Evolutionary conservation across 2,329 filamentous ascomycete genomes (phyloP).

Genomic region (Exutisphaerella laricina): DNA sequence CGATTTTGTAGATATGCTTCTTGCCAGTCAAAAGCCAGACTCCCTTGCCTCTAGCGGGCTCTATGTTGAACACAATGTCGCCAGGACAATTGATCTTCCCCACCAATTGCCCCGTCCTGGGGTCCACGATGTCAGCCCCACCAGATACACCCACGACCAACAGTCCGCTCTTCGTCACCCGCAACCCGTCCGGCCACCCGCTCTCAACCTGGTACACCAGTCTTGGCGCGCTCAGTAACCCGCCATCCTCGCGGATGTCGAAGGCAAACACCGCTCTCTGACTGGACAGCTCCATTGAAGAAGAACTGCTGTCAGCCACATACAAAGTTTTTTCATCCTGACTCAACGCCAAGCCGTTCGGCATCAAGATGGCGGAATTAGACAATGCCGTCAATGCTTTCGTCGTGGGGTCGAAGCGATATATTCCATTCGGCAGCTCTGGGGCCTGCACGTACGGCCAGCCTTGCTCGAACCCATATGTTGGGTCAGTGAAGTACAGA

Average conservation of each 20-base stretch:
- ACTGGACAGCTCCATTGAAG: conserved; percentile 8
- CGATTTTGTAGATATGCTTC: conserved; percentile 22
- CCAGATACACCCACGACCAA: conserved; percentile 17
- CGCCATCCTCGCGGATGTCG: conserved; percentile 11
- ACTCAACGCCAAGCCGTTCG: conserved; percentile 26
- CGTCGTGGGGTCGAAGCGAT: conserved; percentile 48
- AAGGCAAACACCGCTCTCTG: conserved; percentile 39
- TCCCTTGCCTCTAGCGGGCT: conserved; percentile 16
- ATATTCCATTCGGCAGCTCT: conserved; percentile 53
- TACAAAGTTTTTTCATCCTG: conserved; percentile 24
- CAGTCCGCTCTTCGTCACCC: conserved; percentile 15
- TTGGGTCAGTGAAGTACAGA: conserved; percentile 29
- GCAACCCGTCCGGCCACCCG: conserved; percentile 27
- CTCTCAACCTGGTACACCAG: conserved; percentile 35
- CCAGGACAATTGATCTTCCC: conserved; percentile 46
- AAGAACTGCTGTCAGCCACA: conserved; percentile 24
- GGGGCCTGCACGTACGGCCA: conserved; percentile 50
- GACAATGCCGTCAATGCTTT: conserved; percentile 50
- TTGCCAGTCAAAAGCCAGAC: conserved; percentile 21
- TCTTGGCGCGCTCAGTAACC: conserved; percentile 4
- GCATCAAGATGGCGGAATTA: conserved; percentile 37
- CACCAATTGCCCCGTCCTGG: conserved; percentile 37
- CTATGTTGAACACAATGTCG: conserved; percentile 24
- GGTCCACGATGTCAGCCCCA: conserved; percentile 21
- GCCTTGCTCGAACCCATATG: conserved; percentile 38